A percentile compares a stretch with the other conserved stretches of the same genome.
These are phyloP conservation scores for Leucoagaricus sp. DNA, from an alignment of 1,284 basidiomycete species.

Conservation along the genomic window DNA sequence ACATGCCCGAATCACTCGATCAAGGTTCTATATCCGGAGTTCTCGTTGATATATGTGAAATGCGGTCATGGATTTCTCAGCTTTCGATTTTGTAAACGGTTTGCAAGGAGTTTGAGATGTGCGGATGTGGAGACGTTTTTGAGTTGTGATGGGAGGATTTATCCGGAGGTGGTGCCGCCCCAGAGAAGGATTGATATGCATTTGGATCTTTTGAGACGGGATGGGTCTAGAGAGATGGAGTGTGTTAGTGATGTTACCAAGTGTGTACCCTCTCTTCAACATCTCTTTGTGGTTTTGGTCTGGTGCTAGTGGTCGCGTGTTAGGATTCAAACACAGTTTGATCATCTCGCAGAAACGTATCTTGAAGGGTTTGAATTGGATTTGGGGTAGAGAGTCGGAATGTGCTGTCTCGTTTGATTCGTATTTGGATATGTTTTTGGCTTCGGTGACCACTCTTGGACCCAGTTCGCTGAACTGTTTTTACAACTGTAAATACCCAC, in stretches of 20 bases:
- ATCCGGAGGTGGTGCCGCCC: slow-evolving; percentile 82
- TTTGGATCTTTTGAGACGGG: slow-evolving; percentile 78
- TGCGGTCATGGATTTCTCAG: slow-evolving; percentile 78
- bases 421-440: slow-evolving; percentile 91
- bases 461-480: too few relatives aligned
- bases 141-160: slow-evolving; percentile 84
- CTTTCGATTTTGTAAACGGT: slow-evolving; percentile 86
- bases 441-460: slow-evolving; percentile 89
- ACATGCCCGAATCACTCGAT: slow-evolving; percentile 81
- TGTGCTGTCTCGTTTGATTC: slow-evolving; percentile 80
- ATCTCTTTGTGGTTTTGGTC: not conserved
- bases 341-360: slow-evolving; percentile 86
- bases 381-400: slow-evolving; percentile 85
- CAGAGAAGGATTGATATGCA: slow-evolving; percentile 93
- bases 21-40: slow-evolving; percentile 66
- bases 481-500: too few relatives aligned
- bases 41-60: slow-evolving; percentile 89
- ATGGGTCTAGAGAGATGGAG: slow-evolving; percentile 92
- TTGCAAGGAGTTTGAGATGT: slow-evolving; percentile 76
- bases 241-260: slow-evolving; percentile 88
- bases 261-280: slow-evolving; percentile 47
- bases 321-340: slow-evolving; percentile 89
- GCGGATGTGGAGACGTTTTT: slow-evolving; percentile 85
- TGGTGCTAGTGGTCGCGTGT: not conserved
- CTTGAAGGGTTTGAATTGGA: slow-evolving; percentile 83